These are phyloP conservation scores for Haplosporangium sp. DNA, from an alignment of 371 early-diverging fungal species.

Conservation along the genomic window DNA sequence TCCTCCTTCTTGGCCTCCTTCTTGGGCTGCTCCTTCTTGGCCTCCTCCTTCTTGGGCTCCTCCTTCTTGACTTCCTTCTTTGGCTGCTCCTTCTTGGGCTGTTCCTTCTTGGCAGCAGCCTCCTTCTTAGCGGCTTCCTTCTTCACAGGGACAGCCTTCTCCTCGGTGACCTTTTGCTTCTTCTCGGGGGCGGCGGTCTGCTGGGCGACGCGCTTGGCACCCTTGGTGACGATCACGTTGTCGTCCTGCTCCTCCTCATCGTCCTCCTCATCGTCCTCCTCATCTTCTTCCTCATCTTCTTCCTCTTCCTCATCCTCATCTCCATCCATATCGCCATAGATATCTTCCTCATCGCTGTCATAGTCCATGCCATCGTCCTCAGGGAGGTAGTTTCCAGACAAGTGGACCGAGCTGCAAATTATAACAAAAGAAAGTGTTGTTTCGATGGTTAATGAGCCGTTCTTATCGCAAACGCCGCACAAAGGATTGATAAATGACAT, in stretches of 20 bases:
- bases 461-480: not conserved
- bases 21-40: slow-evolving; percentile 53
- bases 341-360: slow-evolving; percentile 58
- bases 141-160: slow-evolving; percentile 55
- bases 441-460: not conserved
- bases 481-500: not conserved
- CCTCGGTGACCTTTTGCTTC: slow-evolving; percentile 56
- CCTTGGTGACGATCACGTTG: slow-evolving; percentile 61
- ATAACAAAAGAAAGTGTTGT: not conserved
- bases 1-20: slow-evolving; percentile 64
- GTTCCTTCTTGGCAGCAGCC: slow-evolving; percentile 55
- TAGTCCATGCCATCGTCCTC: slow-evolving; percentile 58
- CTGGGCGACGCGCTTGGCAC: slow-evolving; percentile 58
- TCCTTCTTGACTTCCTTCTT: slow-evolving; percentile 57
- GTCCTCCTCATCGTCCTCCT: slow-evolving; percentile 61
- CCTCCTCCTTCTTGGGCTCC: slow-evolving; percentile 51
- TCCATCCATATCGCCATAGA: slow-evolving; percentile 57
- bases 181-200: slow-evolving; percentile 57
- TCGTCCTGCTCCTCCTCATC: slow-evolving; percentile 59
- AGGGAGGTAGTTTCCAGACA: slow-evolving; percentile 82
- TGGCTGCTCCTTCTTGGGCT: slow-evolving; percentile 22
- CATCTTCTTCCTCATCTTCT: slow-evolving; percentile 60
- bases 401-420: slow-evolving; percentile 62
- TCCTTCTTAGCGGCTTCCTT: slow-evolving; percentile 57
- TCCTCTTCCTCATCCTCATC: slow-evolving; percentile 60